Conservation (phyloP, 140 eudicot genomes). For the Cichorium intybus region DNA sequence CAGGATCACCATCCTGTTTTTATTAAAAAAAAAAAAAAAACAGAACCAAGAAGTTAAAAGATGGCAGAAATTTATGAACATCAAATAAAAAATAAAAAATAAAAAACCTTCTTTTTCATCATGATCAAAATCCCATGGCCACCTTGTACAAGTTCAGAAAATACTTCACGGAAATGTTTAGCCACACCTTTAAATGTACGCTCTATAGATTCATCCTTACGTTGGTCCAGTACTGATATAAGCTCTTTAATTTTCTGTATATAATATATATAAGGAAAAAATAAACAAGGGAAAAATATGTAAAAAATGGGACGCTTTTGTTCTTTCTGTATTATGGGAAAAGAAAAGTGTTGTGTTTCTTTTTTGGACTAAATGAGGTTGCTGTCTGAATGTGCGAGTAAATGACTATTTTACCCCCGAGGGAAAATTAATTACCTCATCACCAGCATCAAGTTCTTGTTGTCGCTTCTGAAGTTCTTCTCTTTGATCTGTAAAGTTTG, state of each 20-base stretch:
- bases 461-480: slow-evolving; percentile 93
- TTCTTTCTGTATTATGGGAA: no score
- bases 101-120: slow-evolving; percentile 93
- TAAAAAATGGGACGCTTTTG: no score
- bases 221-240: slow-evolving; percentile 83
- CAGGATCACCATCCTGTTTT: slow-evolving; percentile 77
- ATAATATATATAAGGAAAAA: neutral
- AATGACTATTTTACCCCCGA: neutral
- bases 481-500: slow-evolving; percentile 93
- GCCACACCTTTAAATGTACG: slow-evolving; percentile 99
- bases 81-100: neutral
- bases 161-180: slow-evolving; percentile 89
- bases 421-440: slow-evolving; percentile 55
- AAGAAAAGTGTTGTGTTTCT: no score
- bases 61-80: neutral
- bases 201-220: slow-evolving; percentile 97
- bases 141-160: slow-evolving; percentile 96
- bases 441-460: slow-evolving; percentile 95
- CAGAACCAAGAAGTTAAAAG: slow-evolving; percentile 5
- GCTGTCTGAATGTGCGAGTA: no score
- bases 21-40: neutral
- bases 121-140: slow-evolving; percentile 91
- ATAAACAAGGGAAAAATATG: no score
- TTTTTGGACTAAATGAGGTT: no score
- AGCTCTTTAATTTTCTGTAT: slow-evolving; percentile 92